phyloP scores from a whole-genome alignment of 805 yeast species.

The Zygoascus tannicola region DNA sequence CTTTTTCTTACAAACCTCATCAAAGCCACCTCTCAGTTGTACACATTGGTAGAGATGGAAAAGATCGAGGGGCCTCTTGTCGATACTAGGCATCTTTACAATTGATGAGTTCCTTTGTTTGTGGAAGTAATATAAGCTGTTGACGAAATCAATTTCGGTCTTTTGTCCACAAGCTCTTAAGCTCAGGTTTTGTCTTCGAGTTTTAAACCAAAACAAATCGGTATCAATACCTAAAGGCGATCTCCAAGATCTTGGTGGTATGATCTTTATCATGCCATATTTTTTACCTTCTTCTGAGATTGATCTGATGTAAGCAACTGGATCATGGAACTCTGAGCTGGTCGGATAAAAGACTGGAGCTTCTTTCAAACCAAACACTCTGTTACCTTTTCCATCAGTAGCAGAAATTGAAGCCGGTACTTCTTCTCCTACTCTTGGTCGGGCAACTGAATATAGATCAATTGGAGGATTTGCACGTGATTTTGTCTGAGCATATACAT shows the following conservation, averaged over 20 bases:
- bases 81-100: slow-evolving; percentile 53
- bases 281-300: slow-evolving; percentile 39
- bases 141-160: slow-evolving; percentile 40
- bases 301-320: slow-evolving; percentile 48
- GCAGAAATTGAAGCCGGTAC: neutral
- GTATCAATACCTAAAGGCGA: slow-evolving; percentile 35
- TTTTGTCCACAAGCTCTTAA: slow-evolving; percentile 34
- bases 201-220: slow-evolving; percentile 39
- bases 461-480: slow-evolving; percentile 38
- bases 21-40: slow-evolving; percentile 55
- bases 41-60: slow-evolving; percentile 52
- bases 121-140: slow-evolving; percentile 38
- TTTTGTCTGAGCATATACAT: slow-evolving; percentile 37
- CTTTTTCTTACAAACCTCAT: slow-evolving; percentile 51
- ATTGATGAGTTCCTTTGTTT: slow-evolving; percentile 21
- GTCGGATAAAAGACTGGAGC: slow-evolving; percentile 47
- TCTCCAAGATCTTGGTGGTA: slow-evolving; percentile 41
- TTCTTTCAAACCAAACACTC: slow-evolving; percentile 12
- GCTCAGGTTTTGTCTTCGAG: slow-evolving; percentile 41
- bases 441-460: slow-evolving; percentile 26
- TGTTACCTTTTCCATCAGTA: neutral
- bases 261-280: slow-evolving; percentile 62
- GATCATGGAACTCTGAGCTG: slow-evolving; percentile 44
- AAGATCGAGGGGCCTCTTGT: slow-evolving; percentile 56
- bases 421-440: slow-evolving; percentile 1